phyloP scores from a whole-genome alignment of 2,329 filamentous ascomycete genomes.

The Nemania serpens region DNA sequence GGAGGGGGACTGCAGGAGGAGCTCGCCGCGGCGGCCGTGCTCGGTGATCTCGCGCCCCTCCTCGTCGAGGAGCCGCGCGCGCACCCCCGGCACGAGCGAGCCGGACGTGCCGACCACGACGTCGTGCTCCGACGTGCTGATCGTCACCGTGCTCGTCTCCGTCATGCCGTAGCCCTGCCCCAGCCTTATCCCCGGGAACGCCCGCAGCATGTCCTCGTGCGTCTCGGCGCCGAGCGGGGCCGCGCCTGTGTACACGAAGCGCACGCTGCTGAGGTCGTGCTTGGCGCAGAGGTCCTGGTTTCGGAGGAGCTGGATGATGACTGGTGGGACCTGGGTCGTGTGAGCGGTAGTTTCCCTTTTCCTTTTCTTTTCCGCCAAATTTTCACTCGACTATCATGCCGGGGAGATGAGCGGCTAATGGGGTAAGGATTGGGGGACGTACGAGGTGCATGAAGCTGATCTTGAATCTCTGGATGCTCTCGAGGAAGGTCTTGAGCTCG shows the following conservation, averaged over 20 bases:
- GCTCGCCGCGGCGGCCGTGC: conserved; percentile 73
- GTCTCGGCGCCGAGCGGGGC: conserved; percentile 79
- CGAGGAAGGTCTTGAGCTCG: conserved; percentile 66
- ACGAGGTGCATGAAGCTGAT: conserved; percentile 69
- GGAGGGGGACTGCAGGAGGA: conserved; percentile 76
- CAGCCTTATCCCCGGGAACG: conserved; percentile 59
- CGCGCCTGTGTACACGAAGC: conserved; percentile 71
- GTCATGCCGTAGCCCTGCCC: conserved; percentile 78
- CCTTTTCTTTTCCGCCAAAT: background rate
- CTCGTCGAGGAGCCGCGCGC: conserved; percentile 67
- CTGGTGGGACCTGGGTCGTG: conserved; percentile 70
- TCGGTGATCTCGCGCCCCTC: conserved; percentile 73
- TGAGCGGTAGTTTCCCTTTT: background rate
- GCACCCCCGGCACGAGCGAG: conserved; percentile 66
- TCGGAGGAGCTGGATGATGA: conserved; percentile 77
- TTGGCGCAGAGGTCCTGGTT: conserved; percentile 63
- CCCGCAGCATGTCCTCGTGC: conserved; percentile 55
- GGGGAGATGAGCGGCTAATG: background rate
- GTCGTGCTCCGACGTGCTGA: conserved; percentile 63
- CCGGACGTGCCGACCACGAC: conserved; percentile 74
- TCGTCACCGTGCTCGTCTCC: conserved; percentile 74
- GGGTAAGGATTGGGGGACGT: conserved; percentile 9
- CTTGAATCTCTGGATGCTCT: conserved; percentile 68
- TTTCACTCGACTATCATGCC: background rate
- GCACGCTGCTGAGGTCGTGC: conserved; percentile 73